Base-by-base conservation (phyloP, 1,139 yeast genomes). In the Zygoascus meyerae region DNA sequence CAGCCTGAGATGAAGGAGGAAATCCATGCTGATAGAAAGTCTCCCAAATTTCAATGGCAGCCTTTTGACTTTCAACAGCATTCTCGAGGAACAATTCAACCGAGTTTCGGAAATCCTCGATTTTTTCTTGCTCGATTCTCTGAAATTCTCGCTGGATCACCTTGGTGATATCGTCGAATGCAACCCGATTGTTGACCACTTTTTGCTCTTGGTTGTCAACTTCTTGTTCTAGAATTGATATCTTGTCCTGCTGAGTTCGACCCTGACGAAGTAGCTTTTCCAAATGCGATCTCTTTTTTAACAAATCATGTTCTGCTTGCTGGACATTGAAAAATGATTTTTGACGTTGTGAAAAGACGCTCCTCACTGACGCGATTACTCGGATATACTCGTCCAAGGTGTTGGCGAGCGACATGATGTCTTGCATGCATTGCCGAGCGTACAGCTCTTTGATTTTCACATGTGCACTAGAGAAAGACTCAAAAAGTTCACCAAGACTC, bases 11-110 rank as follows among this genome's bases (percentile, higher is more conserved):
- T 17, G 37, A 9, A 2, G 10, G 44, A 15, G 44, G 34, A 17
- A 42, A 55, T 2, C 55, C 55, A 11, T 55, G 52, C 26, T 63
- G 57, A 51, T 67, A 67, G 49, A 67, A 92, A 0, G 96, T 85
- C 67, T 92, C 97, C 95, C 97, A 92, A 30, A 86, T 67, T 66
- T 92, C 98, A 56, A 92, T 92, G 31, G 92, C 81, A 64, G 89
- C 97, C 68, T 92, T 94, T 64, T 92, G 98, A 14, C 92, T 77
- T 66, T 92, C 98, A 44, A 90, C 86, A 18, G 95, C 80, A 50
- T 94, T 80, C 65, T 94, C 98, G 60, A 95, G 75, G 58, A 81
- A 90, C 17, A 90, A 82, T 66, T 92, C 99, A 49, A 92, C 87
- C 53, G 90, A 78, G 60, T 86, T 86, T 60, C 96, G 77, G 66